Conservation (phyloP, 164 flowering plant species). For the Aristolochia californica region DNA sequence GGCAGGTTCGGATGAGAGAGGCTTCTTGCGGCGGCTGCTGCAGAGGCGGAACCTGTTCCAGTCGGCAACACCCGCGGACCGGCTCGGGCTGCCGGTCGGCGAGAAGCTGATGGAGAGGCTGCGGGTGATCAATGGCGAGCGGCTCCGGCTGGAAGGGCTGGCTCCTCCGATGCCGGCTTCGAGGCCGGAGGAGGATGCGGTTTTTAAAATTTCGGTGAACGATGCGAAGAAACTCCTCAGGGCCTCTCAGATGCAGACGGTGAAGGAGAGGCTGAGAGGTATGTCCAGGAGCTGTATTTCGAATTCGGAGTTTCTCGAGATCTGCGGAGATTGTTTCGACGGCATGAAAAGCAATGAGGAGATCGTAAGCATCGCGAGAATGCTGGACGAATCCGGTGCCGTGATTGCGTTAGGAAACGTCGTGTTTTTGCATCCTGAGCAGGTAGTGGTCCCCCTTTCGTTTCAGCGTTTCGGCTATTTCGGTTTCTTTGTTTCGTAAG, state of each 20-base stretch:
- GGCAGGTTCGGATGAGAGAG: conserved; percentile 18
- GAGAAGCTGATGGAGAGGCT: conserved; percentile 43
- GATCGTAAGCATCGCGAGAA: conserved; percentile 30
- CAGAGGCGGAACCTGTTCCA: conserved; percentile 27
- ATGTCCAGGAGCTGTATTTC: conserved; percentile 29
- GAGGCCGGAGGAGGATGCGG: background rate
- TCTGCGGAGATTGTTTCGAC: conserved; percentile 26
- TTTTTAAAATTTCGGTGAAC: conserved; percentile 25
- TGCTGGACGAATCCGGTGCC: conserved; percentile 57
- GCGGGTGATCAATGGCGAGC: conserved; percentile 32
- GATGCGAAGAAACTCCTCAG: conserved; percentile 59
- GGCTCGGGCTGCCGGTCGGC: conserved; percentile 26
- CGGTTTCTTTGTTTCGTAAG: background rate
- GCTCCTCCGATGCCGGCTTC: conserved; percentile 19
- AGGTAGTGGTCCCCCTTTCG: conserved; percentile 33
- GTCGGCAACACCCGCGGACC: conserved; percentile 21
- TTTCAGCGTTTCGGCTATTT: background rate
- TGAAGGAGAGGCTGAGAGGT: conserved; percentile 42
- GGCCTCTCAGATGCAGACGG: conserved; percentile 45
- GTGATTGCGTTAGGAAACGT: conserved; percentile 66
- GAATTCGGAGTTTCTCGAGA: conserved; percentile 46
- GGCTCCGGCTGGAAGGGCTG: conserved; percentile 53
- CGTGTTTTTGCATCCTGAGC: conserved; percentile 77
- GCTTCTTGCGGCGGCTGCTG: conserved; percentile 35
- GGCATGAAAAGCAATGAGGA: conserved; percentile 39